Evolutionary conservation across 169 alveolate species (phyloP).

Genomic region (Plasmodium ovale): DNA sequence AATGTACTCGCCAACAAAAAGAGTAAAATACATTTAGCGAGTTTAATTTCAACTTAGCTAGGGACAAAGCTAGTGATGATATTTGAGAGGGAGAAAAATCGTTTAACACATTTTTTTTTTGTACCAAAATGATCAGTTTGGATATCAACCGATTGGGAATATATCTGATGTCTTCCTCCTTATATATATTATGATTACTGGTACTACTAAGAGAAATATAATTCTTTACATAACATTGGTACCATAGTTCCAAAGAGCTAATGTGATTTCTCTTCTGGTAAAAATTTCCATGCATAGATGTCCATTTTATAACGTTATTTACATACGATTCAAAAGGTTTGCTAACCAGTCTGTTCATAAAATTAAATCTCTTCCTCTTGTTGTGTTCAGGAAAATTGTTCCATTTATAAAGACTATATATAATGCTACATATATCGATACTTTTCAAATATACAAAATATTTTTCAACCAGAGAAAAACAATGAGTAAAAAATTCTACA

Average conservation of each 20-base stretch:
- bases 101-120: constrained; percentile 25
- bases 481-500: constrained; percentile 22
- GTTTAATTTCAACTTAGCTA: constrained; percentile 33
- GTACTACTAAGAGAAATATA: too few relatives aligned
- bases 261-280: too few relatives aligned
- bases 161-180: constrained; percentile 5
- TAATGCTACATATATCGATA: constrained; percentile 39
- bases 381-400: background rate
- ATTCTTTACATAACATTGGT: too few relatives aligned
- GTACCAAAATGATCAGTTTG: too few relatives aligned
- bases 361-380: background rate
- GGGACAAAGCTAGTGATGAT: constrained; percentile 42
- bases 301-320: background rate
- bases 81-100: constrained; percentile 17
- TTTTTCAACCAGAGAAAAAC: constrained; percentile 4
- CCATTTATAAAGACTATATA: constrained; percentile 12
- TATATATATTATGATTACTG: too few relatives aligned
- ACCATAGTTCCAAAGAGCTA: too few relatives aligned
- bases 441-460: constrained; percentile 29
- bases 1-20: constrained; percentile 23
- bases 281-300: background rate
- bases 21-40: constrained; percentile 30
- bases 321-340: constrained; percentile 6
- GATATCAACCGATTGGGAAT: too few relatives aligned
- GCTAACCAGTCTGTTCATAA: background rate